These are phyloP conservation scores for Primulina eburnea DNA, from an alignment of 257 asterid genomes.

Conservation along the genomic window DNA sequence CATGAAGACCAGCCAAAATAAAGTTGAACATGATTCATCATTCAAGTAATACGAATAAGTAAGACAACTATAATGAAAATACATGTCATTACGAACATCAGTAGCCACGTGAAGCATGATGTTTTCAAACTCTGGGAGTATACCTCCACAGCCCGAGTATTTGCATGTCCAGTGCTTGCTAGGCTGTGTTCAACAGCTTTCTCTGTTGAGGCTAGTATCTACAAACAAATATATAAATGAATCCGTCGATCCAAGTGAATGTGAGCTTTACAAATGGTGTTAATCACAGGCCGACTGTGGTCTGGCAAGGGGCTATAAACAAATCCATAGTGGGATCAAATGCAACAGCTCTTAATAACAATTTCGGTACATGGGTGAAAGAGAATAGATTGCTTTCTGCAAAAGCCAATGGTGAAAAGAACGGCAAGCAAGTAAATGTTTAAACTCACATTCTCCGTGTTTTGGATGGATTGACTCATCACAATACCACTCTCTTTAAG, in stretches of 20 bases:
- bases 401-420: neutral
- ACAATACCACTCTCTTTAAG: constrained; percentile 83
- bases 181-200: constrained; percentile 84
- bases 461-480: constrained; percentile 78
- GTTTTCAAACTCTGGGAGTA: constrained; percentile 72
- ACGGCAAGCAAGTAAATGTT: neutral
- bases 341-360: neutral
- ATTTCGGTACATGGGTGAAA: neutral
- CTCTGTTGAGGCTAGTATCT: constrained; percentile 90
- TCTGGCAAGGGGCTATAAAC: neutral
- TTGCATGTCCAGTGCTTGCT: constrained; percentile 84
- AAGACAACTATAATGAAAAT: constrained; percentile 78
- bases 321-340: neutral
- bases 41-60: constrained; percentile 74
- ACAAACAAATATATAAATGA: constrained; percentile 15
- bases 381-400: neutral
- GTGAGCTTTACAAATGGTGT: neutral
- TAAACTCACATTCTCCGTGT: constrained; percentile 75
- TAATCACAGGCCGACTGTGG: neutral
- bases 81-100: constrained; percentile 62
- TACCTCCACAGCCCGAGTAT: constrained; percentile 57
- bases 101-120: constrained; percentile 72
- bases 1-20: neutral
- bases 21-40: neutral
- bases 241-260: neutral